phyloP scores from a whole-genome alignment of 2,329 filamentous ascomycete genomes.

The Akanthomyces uredinophilus region DNA sequence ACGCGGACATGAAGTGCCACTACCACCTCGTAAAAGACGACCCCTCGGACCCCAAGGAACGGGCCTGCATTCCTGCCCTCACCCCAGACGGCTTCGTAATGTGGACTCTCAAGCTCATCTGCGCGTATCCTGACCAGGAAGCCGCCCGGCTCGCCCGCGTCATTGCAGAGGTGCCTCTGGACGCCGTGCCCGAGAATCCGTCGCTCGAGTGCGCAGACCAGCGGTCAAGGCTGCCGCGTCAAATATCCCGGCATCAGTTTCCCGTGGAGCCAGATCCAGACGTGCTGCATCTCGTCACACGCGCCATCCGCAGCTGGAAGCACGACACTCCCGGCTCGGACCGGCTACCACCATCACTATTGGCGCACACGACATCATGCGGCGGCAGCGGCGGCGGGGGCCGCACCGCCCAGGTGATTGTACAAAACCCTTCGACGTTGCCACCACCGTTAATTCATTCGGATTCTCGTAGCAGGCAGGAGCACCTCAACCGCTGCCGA shows the following conservation, averaged over 20 bases:
- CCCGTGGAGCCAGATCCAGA: constrained; percentile 54
- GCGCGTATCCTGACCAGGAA: constrained; percentile 72
- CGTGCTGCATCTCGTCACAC: constrained; percentile 55
- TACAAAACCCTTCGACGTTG: neutral
- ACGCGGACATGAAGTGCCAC: constrained; percentile 47
- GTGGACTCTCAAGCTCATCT: constrained; percentile 69
- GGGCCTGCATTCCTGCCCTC: constrained; percentile 57
- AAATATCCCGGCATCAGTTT: constrained; percentile 68
- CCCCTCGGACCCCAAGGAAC: constrained; percentile 35
- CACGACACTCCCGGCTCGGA: neutral
- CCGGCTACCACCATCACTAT: neutral
- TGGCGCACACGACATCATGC: no score
- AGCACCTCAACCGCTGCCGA: neutral
- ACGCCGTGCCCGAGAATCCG: constrained; percentile 30
- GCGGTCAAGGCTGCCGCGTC: constrained; percentile 71
- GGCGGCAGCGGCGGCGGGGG: no score
- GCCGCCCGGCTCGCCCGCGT: constrained; percentile 64
- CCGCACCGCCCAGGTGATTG: no score
- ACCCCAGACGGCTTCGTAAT: constrained; percentile 63
- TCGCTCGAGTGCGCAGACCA: constrained; percentile 54
- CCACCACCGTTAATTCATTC: constrained; percentile 3
- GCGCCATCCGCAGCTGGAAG: constrained; percentile 48
- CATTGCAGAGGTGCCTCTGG: constrained; percentile 65
- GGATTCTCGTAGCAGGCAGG: constrained; percentile 1
- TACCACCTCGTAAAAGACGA: constrained; percentile 60